Conservation (phyloP, 2,329 filamentous ascomycete genomes). For the Clathrospora elynae region DNA sequence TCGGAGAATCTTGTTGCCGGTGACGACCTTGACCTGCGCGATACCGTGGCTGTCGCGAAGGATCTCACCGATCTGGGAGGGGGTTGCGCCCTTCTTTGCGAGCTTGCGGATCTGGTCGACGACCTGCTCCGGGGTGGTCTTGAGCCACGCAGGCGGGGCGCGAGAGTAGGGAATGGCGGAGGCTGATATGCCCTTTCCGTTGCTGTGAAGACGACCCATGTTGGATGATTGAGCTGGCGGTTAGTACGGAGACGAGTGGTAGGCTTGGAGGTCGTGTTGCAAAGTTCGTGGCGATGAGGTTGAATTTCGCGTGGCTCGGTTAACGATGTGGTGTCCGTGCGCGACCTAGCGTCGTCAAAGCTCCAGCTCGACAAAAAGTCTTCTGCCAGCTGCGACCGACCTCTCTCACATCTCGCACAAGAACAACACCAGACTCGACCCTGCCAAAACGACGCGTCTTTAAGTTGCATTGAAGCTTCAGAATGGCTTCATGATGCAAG, state of each 20-base stretch:
- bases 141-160: slow-evolving; percentile 90
- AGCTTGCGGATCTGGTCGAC: slow-evolving; percentile 99
- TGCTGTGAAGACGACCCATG: slow-evolving; percentile 98
- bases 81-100: slow-evolving; percentile 97
- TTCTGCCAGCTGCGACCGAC: slow-evolving; percentile 3
- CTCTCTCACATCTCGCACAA: slow-evolving; percentile 7
- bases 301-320: slow-evolving; percentile 33
- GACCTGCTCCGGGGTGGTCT: slow-evolving; percentile 98
- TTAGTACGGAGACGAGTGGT: slow-evolving; percentile 34
- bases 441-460: slow-evolving; percentile 1
- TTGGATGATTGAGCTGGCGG: slow-evolving; percentile 51
- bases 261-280: slow-evolving; percentile 24
- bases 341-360: slow-evolving; percentile 10
- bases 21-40: slow-evolving; percentile 81
- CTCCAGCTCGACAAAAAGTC: slow-evolving; percentile 16
- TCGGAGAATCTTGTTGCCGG: slow-evolving; percentile 83
- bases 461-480: slow-evolving; percentile 4
- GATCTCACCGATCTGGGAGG: slow-evolving; percentile 98
- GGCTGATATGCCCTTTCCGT: slow-evolving; percentile 98
- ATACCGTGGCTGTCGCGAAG: slow-evolving; percentile 98
- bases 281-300: slow-evolving; percentile 23
- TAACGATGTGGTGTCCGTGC: slow-evolving; percentile 20
- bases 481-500: not conserved
- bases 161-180: slow-evolving; percentile 97
- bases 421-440: not conserved